Base-by-base conservation (phyloP, 306 rosid genomes). In the Betula pendula region DNA sequence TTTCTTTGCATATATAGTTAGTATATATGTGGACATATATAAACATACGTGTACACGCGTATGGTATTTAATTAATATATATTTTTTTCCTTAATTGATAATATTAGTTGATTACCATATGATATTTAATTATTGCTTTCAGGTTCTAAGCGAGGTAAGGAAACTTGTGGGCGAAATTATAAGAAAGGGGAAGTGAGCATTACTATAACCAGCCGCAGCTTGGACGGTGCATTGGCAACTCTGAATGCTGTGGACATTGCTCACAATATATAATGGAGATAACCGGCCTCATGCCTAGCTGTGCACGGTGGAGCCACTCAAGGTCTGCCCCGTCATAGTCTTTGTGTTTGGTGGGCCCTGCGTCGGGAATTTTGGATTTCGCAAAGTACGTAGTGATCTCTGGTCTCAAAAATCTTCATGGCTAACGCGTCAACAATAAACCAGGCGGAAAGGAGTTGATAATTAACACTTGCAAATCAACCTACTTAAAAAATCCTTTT, bases 181-280 rank as follows among this genome's bases (percentile, higher is more conserved):
- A 85, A 89, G 76, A 62, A 84, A 6, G 95, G 91, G 70, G 96
- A 91, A 77, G 75, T 88, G 4, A 93, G 93, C 89, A 89, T 93
- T 76, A 87, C 86, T 0, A 35, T 84, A 9, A 84, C 89, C 1
- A 95, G 95, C 0, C 95, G 88, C 81, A 93, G 96, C 48, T 85
- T 90, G n/a, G 98, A 95, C 0, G 98, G 89, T 17, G 96, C 92
- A 69, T n/a, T 90, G 33, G 89, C 96, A 9, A 91, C 89, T 5
- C 68, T 90, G 6, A 93, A 83, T 38, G 91, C 90, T 5, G 59
- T 85, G 0, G 98, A 93, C 86, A 89, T 93, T 35, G 90, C 5
- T 35, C 5, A 35, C 40, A 35, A 35, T n/a, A n/a, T n/a, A n/a
- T n/a, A n/a, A n/a, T n/a, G n/a, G n/a, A n/a, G n/a, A n/a, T n/a